Percentiles rank a stretch among this genome's conserved stretches.
phyloP scores from a whole-genome alignment of 345 rosid species.

The Psidium guajava region DNA sequence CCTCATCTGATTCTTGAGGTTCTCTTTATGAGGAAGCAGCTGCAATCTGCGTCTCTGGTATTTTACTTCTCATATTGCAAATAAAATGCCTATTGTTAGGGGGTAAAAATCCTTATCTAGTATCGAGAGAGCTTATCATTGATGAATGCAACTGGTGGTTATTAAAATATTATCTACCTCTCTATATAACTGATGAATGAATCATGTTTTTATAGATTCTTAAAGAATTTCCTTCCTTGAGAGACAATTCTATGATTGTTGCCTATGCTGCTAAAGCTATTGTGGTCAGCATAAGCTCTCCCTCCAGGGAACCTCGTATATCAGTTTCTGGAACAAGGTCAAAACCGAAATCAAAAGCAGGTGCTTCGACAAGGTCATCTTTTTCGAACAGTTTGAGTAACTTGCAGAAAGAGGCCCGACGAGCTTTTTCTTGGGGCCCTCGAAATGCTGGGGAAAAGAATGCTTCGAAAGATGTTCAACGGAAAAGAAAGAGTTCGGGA shows the following conservation, averaged over 20 bases:
- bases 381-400: constrained; percentile 81
- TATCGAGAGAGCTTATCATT: neutral
- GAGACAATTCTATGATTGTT: constrained; percentile 59
- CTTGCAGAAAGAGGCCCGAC: constrained; percentile 89
- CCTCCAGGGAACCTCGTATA: constrained; percentile 66
- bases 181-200: neutral
- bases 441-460: constrained; percentile 70
- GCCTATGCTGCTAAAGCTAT: constrained; percentile 90
- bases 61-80: neutral
- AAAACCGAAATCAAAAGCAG: constrained; percentile 51
- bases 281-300: constrained; percentile 56
- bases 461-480: constrained; percentile 64
- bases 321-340: constrained; percentile 64
- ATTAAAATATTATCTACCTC: neutral
- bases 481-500: constrained; percentile 85
- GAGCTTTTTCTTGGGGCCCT: constrained; percentile 97
- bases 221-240: constrained; percentile 77
- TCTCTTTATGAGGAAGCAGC: constrained; percentile 93
- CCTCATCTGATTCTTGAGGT: constrained; percentile 91
- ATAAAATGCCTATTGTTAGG: neutral
- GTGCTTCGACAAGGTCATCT: constrained; percentile 50
- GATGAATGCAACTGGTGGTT: neutral
- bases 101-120: neutral
- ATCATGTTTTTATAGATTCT: constrained; percentile 47
- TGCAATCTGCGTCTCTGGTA: constrained; percentile 87